These are phyloP conservation scores for Boechera stricta DNA, from an alignment of 345 rosid genomes.

Conservation along the genomic window DNA sequence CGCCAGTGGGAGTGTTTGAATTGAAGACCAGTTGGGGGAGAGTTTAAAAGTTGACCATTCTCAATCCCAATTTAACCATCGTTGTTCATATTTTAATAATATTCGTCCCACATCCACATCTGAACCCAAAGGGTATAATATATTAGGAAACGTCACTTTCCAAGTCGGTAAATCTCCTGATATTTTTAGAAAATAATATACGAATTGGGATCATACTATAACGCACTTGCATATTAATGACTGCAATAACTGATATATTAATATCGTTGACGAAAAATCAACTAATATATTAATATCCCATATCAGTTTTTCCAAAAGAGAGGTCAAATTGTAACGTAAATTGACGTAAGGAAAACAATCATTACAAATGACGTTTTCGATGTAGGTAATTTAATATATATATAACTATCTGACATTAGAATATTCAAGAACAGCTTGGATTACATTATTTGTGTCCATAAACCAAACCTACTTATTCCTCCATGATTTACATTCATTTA, in stretches of 20 bases:
- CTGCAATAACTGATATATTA: constrained; percentile 1
- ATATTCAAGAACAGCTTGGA: constrained; percentile 36
- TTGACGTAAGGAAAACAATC: constrained; percentile 24
- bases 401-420: constrained; percentile 8
- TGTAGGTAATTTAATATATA: constrained; percentile 19
- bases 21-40: constrained; percentile 1
- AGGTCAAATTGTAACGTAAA: constrained; percentile 25
- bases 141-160: neutral
- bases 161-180: constrained; percentile 17
- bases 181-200: neutral
- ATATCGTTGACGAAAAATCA: neutral
- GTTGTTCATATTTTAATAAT: constrained; percentile 6
- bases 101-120: neutral
- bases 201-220: neutral
- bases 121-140: neutral
- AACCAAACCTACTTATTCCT: constrained; percentile 24
- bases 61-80: constrained; percentile 1
- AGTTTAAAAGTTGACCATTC: constrained; percentile 22
- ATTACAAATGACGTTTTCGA: constrained; percentile 29
- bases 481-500: neutral
- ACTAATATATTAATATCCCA: neutral
- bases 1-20: constrained; percentile 33
- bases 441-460: constrained; percentile 25
- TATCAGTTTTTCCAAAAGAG: constrained; percentile 13
- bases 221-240: neutral